Evolutionary conservation across 2,329 filamentous ascomycete genomes (phyloP).

Genomic region (Neurospora crassa): DNA sequence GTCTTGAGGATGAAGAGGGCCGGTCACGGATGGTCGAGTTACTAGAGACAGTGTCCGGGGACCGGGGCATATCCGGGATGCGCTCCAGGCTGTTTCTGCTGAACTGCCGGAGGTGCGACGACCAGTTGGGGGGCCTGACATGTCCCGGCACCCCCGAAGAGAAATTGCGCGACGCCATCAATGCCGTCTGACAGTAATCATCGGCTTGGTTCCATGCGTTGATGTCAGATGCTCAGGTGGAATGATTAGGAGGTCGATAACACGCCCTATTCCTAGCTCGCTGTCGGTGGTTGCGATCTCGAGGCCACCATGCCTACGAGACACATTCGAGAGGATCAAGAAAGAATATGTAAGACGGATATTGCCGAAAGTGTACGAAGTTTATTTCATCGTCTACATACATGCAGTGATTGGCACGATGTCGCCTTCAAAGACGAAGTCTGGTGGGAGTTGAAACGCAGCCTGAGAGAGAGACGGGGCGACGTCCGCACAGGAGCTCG

Average conservation of each 20-base stretch:
- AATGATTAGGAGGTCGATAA: neutral
- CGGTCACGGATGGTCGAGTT: constrained; percentile 36
- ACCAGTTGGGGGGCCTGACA: constrained; percentile 39
- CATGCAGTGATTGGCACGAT: neutral
- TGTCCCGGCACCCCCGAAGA: constrained; percentile 29
- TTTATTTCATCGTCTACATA: neutral
- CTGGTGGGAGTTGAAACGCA: neutral
- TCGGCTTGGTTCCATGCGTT: neutral
- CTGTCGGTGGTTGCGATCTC: neutral
- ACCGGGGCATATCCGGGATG: constrained; percentile 28
- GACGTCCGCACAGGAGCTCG: neutral
- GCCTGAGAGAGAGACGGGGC: neutral
- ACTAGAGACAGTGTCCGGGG: constrained; percentile 40
- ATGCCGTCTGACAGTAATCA: neutral
- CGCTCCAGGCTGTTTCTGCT: constrained; percentile 39
- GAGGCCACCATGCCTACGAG: neutral
- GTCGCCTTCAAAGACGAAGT: neutral
- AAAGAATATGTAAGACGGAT: neutral
- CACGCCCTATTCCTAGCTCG: neutral
- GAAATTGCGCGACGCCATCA: constrained; percentile 29
- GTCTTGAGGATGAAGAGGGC: constrained; percentile 19
- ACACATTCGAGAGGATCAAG: neutral
- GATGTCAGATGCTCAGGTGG: neutral
- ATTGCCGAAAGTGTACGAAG: neutral
- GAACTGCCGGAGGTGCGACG: constrained; percentile 42